Evolutionary conservation across 192 early-diverging fungal genomes (phyloP), one percentile per base, ranked within the genome.

Genomic region (Coemansia sp.): DNA sequence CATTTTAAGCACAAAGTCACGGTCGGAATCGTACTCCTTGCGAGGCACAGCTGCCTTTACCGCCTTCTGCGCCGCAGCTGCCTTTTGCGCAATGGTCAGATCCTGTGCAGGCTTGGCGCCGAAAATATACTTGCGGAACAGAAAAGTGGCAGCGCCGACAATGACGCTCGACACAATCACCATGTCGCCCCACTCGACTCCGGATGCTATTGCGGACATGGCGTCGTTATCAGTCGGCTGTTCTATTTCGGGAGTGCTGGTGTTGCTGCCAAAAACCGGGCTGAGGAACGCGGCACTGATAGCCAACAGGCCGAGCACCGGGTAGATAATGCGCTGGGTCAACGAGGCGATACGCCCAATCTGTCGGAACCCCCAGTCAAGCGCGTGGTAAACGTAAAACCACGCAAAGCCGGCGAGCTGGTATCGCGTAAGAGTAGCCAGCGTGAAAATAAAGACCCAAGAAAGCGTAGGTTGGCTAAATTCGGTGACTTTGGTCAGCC

Each of bases 1-100:
- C 77, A 84, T 80, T 72, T 75, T 73, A n/a, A 64, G 39, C 27
- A 84, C 75, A 73, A 84, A 77, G 65, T 81, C 76, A 15, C 68
- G 53, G 17, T 75, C 73, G 0, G 62, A 56, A 55, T 65, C 67
- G 51, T 75, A 73, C 63, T 69, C 66, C 57, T 53, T 66, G 38
- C 41, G 45, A 4, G 35, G 35, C 0, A 58, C 55, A 3, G 52
- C 57, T 9, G 49, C 47, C 27, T 55, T 32, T 14, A 51, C 19
- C 19, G 50, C 50, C 17, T 24, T 45, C 5, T 59, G 65, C 15
- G 29, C 51, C 22, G 64, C 35, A 1, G 56, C 67, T 11, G 70
- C 61, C 62, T 69, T 69, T 45, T 80, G 67, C 23, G 74, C 68
- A 48, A 65, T 66, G 2, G 67, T 67, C 43, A 71, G 66, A 63